Evolutionary conservation across 495 filamentous ascomycete genomes (phyloP).

Genomic region (Poronia punctata): DNA sequence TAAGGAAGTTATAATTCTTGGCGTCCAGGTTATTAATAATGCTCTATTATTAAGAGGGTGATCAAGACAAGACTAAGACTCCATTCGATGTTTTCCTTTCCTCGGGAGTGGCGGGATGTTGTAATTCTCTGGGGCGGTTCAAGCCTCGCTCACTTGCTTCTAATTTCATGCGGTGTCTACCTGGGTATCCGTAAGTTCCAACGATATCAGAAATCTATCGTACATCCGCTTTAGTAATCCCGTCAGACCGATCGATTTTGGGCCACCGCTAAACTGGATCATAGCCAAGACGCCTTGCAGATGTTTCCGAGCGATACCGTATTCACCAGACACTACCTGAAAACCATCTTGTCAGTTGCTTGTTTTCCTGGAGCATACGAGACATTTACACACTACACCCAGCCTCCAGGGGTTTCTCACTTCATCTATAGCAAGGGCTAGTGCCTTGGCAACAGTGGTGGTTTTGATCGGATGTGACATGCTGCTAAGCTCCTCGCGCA

Average conservation of each 20-base stretch:
- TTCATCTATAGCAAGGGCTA: constrained; percentile 11
- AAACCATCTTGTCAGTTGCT: too few relatives aligned
- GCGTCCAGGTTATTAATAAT: too few relatives aligned
- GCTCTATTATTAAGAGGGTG: too few relatives aligned
- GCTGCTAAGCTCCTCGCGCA: constrained; percentile 2
- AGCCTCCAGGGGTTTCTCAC: constrained; percentile 2
- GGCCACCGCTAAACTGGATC: constrained; percentile 7
- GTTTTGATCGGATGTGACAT: constrained; percentile 1
- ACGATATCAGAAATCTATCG: neutral
- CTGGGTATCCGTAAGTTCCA: neutral
- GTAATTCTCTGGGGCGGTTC: too few relatives aligned
- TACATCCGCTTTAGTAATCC: constrained; percentile 9
- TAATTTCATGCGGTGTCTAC: neutral
- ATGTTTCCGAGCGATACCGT: constrained; percentile 6
- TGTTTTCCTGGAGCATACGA: too few relatives aligned
- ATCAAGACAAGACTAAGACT: too few relatives aligned
- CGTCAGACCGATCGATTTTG: constrained; percentile 5
- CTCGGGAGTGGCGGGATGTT: too few relatives aligned
- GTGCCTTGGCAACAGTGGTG: constrained; percentile 10
- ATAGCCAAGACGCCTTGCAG: constrained; percentile 10
- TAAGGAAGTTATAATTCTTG: too few relatives aligned
- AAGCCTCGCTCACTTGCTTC: too few relatives aligned
- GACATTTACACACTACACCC: neutral
- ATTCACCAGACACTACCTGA: constrained; percentile 4
- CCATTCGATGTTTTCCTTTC: too few relatives aligned